A percentile compares a stretch with the other conserved stretches of the same genome.
Conservation (phyloP, 2,329 filamentous ascomycete species). For the Cytospora mali region DNA sequence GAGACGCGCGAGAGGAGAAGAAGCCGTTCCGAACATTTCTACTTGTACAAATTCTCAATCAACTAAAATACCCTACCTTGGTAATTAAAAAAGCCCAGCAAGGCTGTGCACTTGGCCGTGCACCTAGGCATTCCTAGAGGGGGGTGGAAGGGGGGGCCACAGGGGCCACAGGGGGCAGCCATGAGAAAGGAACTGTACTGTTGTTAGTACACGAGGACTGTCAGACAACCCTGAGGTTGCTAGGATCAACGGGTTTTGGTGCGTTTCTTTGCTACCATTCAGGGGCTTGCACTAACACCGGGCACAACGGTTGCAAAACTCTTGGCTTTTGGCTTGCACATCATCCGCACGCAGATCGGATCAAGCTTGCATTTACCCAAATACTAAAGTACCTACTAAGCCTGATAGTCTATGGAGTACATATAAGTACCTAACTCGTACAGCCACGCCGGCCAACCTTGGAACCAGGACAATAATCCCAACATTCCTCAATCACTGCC, state of each 20-base stretch:
- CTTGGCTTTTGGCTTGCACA: background rate
- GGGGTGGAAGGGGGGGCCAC: background rate
- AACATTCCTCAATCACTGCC: no score
- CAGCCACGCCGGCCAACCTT: background rate
- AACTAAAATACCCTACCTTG: background rate
- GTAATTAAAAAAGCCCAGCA: slow-evolving; percentile 1
- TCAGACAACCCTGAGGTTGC: background rate
- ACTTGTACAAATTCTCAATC: background rate
- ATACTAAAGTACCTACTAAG: background rate
- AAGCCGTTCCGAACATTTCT: background rate
- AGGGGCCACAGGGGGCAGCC: background rate
- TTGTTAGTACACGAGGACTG: background rate
- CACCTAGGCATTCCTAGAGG: background rate
- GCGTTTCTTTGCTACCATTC: background rate
- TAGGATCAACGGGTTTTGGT: background rate
- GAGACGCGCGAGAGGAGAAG: background rate
- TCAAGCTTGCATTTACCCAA: background rate
- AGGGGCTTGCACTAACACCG: background rate
- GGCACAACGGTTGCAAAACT: background rate
- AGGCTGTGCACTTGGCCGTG: slow-evolving; percentile 1
- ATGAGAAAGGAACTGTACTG: background rate
- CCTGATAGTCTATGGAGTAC: background rate
- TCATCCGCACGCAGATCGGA: background rate
- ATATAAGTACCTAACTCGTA: background rate
- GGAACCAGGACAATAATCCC: background rate